Percentiles rank a stretch among this genome's conserved stretches.
These are phyloP conservation scores for Clarireedia paspali DNA, from an alignment of 2,329 filamentous ascomycete genomes.

Conservation along the genomic window DNA sequence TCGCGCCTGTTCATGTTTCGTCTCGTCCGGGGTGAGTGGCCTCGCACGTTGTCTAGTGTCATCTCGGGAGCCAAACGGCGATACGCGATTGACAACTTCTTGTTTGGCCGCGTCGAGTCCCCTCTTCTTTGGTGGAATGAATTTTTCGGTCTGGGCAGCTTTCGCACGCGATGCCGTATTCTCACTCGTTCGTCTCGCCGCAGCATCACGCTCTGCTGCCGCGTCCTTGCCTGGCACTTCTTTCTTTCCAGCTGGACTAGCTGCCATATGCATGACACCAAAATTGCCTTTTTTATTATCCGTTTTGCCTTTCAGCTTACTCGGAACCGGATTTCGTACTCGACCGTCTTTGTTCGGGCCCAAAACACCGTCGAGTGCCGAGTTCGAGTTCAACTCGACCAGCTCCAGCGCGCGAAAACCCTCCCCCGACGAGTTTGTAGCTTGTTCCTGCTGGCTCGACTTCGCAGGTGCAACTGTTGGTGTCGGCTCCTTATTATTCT, in stretches of 20 bases:
- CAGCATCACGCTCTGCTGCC: slow-evolving; percentile 46
- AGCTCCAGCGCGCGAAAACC: slow-evolving; percentile 47
- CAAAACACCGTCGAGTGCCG: slow-evolving; percentile 24
- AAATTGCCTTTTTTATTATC: slow-evolving; percentile 53
- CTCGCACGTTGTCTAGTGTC: slow-evolving; percentile 24
- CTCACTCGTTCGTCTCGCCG: slow-evolving; percentile 55
- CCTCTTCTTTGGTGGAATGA: slow-evolving; percentile 38
- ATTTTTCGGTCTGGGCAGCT: slow-evolving; percentile 45
- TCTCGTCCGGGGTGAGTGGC: slow-evolving; percentile 39
- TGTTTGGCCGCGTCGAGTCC: slow-evolving; percentile 21
- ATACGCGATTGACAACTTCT: slow-evolving; percentile 19
- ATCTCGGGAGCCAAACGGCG: slow-evolving; percentile 22
- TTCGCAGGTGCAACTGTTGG: slow-evolving; percentile 17
- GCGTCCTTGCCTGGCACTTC: slow-evolving; percentile 29
- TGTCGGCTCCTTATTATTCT: slow-evolving; percentile 15
- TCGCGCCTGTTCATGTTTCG: slow-evolving; percentile 52
- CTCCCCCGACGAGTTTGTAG: slow-evolving; percentile 15
- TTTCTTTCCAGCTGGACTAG: slow-evolving; percentile 33
- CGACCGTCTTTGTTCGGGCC: slow-evolving; percentile 39
- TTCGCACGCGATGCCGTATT: slow-evolving; percentile 51
- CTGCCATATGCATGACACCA: slow-evolving; percentile 53
- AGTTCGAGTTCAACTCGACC: slow-evolving; percentile 37
- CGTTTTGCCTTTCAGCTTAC: slow-evolving; percentile 52
- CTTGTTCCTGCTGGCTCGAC: slow-evolving; percentile 14
- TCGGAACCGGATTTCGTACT: slow-evolving; percentile 51